Conservation (phyloP, 2,329 filamentous ascomycete genomes). For the Fusarium sp. region DNA sequence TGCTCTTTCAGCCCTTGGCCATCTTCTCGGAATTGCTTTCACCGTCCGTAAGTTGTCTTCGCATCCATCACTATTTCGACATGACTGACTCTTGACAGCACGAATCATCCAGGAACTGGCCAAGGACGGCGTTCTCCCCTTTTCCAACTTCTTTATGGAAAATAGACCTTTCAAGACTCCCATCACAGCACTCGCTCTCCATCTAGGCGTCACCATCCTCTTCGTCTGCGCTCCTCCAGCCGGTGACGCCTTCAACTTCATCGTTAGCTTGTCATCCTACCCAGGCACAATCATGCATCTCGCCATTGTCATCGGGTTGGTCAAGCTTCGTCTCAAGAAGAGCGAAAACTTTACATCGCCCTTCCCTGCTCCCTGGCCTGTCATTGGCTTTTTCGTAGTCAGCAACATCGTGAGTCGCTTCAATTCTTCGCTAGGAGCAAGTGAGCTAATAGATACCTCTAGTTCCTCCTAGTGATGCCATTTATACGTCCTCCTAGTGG, state of each 20-base stretch:
- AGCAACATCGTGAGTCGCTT: conserved; percentile 13
- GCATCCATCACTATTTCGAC: accelerated
- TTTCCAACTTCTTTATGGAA: conserved; percentile 42
- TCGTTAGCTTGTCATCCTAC: conserved; percentile 37
- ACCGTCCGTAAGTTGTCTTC: conserved; percentile 10
- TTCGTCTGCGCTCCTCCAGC: conserved; percentile 41
- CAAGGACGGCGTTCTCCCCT: conserved; percentile 34
- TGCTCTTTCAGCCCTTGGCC: conserved; percentile 19
- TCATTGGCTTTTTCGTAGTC: conserved; percentile 15
- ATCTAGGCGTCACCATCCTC: conserved; percentile 35
- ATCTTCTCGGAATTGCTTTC: conserved; percentile 24
- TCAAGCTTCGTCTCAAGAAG: conserved; percentile 35
- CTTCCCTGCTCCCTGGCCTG: conserved; percentile 30
- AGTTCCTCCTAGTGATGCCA: conserved; percentile 26
- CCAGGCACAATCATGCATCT: conserved; percentile 29
- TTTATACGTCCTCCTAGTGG: conserved; percentile 17
- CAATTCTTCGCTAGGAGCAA: neutral
- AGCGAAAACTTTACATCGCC: conserved; percentile 29
- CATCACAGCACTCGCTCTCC: conserved; percentile 30
- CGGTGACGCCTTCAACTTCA: conserved; percentile 40
- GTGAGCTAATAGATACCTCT: neutral
- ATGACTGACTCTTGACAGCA: neutral
- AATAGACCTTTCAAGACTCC: conserved; percentile 41
- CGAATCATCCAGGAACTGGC: conserved; percentile 38
- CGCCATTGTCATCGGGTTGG: conserved; percentile 30